phyloP scores from a whole-genome alignment of 2,329 filamentous ascomycete species.

The Diaporthe aspalathi region DNA sequence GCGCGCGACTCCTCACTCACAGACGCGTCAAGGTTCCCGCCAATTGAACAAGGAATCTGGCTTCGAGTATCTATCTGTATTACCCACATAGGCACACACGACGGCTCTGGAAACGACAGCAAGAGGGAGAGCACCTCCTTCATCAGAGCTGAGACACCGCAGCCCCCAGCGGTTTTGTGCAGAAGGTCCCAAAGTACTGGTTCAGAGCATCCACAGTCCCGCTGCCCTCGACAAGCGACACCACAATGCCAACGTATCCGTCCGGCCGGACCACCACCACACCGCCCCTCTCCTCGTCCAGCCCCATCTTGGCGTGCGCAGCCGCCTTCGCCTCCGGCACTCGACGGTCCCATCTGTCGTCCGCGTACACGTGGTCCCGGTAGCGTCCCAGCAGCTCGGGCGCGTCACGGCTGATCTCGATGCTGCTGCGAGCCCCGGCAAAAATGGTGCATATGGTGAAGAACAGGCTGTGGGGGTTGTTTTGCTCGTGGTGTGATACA shows the following conservation, averaged over 20 bases:
- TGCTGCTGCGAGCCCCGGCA: constrained; percentile 71
- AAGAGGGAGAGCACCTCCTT: neutral
- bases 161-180: constrained; percentile 67
- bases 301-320: constrained; percentile 88
- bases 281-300: constrained; percentile 78
- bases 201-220: constrained; percentile 87
- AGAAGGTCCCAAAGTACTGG: constrained; percentile 81
- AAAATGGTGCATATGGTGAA: constrained; percentile 84
- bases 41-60: neutral
- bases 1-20: neutral
- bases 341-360: constrained; percentile 80
- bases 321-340: constrained; percentile 77
- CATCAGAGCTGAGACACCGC: constrained; percentile 53
- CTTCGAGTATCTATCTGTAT: constrained; percentile 16
- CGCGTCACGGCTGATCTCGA: constrained; percentile 79
- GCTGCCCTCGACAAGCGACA: constrained; percentile 77
- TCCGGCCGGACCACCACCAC: constrained; percentile 88
- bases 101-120: neutral
- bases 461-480: constrained; percentile 87
- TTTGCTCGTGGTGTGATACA: constrained; percentile 80
- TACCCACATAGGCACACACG: neutral
- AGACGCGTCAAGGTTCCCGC: neutral
- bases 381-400: constrained; percentile 80
- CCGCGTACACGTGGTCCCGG: constrained; percentile 85
- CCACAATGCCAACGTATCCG: constrained; percentile 84